phyloP scores from a whole-genome alignment of 805 yeast species.

The Candida fluviatilis region DNA sequence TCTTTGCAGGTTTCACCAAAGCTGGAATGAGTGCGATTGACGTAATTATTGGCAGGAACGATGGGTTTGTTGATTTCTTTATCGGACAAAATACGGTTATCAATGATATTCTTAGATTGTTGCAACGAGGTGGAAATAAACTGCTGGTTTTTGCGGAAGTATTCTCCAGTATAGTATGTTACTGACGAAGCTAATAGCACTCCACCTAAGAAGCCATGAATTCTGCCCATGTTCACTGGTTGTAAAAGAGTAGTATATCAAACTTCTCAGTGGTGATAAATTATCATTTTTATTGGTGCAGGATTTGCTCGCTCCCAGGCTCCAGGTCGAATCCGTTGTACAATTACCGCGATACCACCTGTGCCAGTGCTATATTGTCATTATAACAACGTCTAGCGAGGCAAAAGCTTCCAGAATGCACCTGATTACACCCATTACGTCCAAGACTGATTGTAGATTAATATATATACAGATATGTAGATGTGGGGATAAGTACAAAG shows the following conservation, averaged over 20 bases:
- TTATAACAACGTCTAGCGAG: too few species aligned
- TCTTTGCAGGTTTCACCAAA: conserved; percentile 64
- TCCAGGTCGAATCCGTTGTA: too few species aligned
- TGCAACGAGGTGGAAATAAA: conserved; percentile 45
- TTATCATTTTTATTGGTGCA: too few species aligned
- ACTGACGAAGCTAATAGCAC: conserved; percentile 59
- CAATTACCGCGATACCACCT: too few species aligned
- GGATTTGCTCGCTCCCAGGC: too few species aligned
- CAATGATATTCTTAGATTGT: conserved; percentile 47
- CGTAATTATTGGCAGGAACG: conserved; percentile 35
- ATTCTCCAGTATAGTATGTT: conserved; percentile 57
- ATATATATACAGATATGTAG: background rate
- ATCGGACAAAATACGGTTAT: conserved; percentile 49
- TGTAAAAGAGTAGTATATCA: background rate
- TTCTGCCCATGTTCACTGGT: conserved; percentile 33
- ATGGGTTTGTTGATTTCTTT: conserved; percentile 42
- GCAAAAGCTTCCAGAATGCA: too few species aligned
- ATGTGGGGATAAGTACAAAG: conserved; percentile 1
- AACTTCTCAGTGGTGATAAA: background rate
- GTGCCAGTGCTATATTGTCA: background rate
- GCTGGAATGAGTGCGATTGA: conserved; percentile 26
- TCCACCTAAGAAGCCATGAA: conserved; percentile 45
- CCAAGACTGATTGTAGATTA: too few species aligned
- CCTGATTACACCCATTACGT: too few species aligned
- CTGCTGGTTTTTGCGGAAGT: conserved; percentile 46